phyloP scores from a whole-genome alignment of 768 basidiomycete genomes.

The Trametes punicea region DNA sequence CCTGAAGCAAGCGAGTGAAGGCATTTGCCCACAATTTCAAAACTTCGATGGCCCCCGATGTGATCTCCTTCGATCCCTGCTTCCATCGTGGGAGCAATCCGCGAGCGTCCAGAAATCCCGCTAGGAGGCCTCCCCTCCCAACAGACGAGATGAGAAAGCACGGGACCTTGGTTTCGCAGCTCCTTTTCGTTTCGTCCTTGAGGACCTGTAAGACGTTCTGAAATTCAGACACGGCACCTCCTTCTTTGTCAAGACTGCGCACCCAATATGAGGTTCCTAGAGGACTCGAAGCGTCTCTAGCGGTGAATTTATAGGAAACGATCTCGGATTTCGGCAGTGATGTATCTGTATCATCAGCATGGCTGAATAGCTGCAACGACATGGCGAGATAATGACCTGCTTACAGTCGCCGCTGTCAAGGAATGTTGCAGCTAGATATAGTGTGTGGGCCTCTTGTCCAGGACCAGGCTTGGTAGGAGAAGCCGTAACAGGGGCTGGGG shows the following conservation, averaged over 20 bases:
- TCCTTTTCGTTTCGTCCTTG: constrained; percentile 28
- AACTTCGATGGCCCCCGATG: constrained; percentile 47
- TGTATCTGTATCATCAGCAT: constrained; percentile 29
- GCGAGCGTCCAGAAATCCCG: constrained; percentile 45
- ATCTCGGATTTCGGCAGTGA: constrained; percentile 37
- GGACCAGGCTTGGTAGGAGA: constrained; percentile 26
- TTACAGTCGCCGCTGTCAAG: constrained; percentile 64
- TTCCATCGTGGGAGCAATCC: constrained; percentile 37
- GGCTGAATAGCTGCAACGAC: not conserved
- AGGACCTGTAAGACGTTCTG: not conserved
- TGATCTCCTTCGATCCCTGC: constrained; percentile 35
- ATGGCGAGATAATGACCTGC: constrained; percentile 19
- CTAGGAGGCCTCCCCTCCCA: constrained; percentile 38
- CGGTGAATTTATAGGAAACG: constrained; percentile 30
- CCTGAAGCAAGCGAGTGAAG: not conserved
- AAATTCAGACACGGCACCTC: not conserved
- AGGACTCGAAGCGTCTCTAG: constrained; percentile 13
- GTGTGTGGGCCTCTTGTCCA: constrained; percentile 27
- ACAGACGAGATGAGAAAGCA: constrained; percentile 42
- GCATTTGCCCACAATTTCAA: constrained; percentile 49
- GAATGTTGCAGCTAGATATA: constrained; percentile 51
- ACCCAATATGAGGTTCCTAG: constrained; percentile 41
- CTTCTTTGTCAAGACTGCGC: not conserved
- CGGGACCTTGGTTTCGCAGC: constrained; percentile 44
- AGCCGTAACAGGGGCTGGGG: constrained; percentile 20